A percentile compares a stretch with the other conserved stretches of the same genome.
phyloP scores from a whole-genome alignment of 225 moss, liverwort and hornwort genomes.

The Takakia lepidozioides region DNA sequence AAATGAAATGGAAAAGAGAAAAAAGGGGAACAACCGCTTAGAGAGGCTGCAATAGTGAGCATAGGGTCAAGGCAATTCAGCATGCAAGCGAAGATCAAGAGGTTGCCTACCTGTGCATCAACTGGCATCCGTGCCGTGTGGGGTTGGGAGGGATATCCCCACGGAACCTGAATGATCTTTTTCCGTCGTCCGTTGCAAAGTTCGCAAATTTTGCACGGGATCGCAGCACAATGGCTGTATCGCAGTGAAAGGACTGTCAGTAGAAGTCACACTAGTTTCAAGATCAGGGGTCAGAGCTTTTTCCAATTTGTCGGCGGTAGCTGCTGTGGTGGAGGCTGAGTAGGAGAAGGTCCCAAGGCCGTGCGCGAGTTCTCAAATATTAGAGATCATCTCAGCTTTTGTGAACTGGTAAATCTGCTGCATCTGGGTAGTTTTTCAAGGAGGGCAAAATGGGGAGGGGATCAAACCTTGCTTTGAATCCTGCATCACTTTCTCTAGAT shows the following conservation, averaged over 20 bases:
- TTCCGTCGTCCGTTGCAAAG: too few species aligned
- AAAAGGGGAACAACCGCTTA: slow-evolving; percentile 71
- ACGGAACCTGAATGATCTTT: slow-evolving; percentile 30
- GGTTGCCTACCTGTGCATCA: slow-evolving; percentile 69
- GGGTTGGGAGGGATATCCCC: slow-evolving; percentile 48
- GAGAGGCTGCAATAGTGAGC: slow-evolving; percentile 62
- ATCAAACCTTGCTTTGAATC: too few species aligned
- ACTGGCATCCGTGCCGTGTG: slow-evolving; percentile 74
- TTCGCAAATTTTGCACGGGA: too few species aligned
- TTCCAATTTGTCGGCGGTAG: background rate
- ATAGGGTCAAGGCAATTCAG: slow-evolving; percentile 67
- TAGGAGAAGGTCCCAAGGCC: background rate
- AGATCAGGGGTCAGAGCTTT: background rate
- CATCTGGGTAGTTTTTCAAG: background rate
- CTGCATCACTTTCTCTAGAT: background rate
- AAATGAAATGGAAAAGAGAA: too few species aligned
- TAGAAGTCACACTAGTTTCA: background rate
- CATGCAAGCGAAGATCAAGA: slow-evolving; percentile 82
- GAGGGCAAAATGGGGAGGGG: too few species aligned
- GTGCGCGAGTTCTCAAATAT: background rate
- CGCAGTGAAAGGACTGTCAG: background rate
- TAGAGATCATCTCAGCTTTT: background rate
- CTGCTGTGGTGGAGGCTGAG: background rate
- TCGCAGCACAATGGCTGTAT: background rate
- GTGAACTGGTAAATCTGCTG: background rate